These are phyloP conservation scores for Phytophthora pseudosyringae DNA, from an alignment of 352 stramenopile species.

Conservation along the genomic window DNA sequence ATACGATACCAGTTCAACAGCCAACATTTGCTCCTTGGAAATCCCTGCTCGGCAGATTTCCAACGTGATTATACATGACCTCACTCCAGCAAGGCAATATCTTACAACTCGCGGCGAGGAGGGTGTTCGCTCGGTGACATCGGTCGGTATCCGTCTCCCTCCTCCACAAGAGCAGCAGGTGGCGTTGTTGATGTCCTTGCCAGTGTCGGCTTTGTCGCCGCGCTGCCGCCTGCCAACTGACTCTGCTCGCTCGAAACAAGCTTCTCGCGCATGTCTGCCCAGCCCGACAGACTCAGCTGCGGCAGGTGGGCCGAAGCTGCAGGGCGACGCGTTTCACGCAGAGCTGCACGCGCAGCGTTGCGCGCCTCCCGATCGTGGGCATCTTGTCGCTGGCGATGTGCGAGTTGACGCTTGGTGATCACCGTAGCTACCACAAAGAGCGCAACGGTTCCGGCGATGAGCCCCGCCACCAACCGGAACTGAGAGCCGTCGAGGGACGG, in stretches of 20 bases:
- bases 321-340: conserved; percentile 22
- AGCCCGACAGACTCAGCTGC: conserved; percentile 54
- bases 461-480: conserved; percentile 32
- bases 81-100: conserved; percentile 17
- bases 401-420: conserved; percentile 30
- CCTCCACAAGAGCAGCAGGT: conserved; percentile 32
- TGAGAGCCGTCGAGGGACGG: conserved; percentile 30
- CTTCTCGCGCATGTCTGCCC: conserved; percentile 57
- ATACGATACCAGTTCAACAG: conserved; percentile 12
- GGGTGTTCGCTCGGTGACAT: conserved; percentile 39
- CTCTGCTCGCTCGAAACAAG: conserved; percentile 43
- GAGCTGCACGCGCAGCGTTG: conserved; percentile 11
- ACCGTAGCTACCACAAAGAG: conserved; percentile 36
- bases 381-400: conserved; percentile 25
- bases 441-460: conserved; percentile 31
- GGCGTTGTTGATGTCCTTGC: conserved; percentile 20
- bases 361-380: conserved; percentile 15
- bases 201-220: conserved; percentile 20
- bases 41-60: not conserved
- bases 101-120: conserved; percentile 26
- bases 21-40: conserved; percentile 10
- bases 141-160: conserved; percentile 48
- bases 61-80: conserved; percentile 19
- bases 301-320: conserved; percentile 28
- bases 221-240: conserved; percentile 10